These are phyloP conservation scores for bread wheat (Triticum aestivum) DNA, from an alignment of 176 grass and related monocot species.

Conservation along the genomic window IWGSC_CS_RefSeq_v2.1 NC_057812.1:583643298-583643797, in stretches of 20 bases:
- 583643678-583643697: not conserved
- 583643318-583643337: too few species aligned
- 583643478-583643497: not conserved
- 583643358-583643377: not conserved
- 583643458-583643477: not conserved
- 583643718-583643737: not conserved
- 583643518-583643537: too few species aligned
- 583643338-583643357: not conserved
- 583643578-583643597: not conserved
- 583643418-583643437: too few species aligned
- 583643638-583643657: too few species aligned
- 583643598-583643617: not conserved
- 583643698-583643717: not conserved
- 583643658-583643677: not conserved
- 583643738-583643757: not conserved
- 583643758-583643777: not conserved
- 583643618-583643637: too few species aligned
- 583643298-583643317: too few species aligned
- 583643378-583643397: not conserved
- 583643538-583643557: not conserved
- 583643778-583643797: too few species aligned
- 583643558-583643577: not conserved
- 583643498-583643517: not conserved
- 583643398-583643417: not conserved
- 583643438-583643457: not conserved